phyloP scores from a whole-genome alignment of 352 stramenopile species.

The Pythium monospermum region DNA sequence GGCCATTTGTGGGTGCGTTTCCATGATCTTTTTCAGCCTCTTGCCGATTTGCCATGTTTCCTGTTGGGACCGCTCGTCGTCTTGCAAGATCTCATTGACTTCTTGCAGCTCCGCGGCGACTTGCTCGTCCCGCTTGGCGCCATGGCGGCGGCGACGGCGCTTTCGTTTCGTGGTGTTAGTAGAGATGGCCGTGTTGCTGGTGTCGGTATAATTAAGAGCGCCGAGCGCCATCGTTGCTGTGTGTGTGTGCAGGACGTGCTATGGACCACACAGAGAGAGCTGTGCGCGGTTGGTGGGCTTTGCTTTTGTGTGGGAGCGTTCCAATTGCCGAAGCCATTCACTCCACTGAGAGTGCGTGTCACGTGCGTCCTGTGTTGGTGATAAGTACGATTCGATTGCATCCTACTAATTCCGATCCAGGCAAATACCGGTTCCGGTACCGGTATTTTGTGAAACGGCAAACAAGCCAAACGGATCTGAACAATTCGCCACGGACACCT shows the following conservation, averaged over 20 bases:
- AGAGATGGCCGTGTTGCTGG: too few relatives aligned
- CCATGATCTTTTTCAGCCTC: conserved; percentile 73
- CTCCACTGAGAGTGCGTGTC: conserved; percentile 1
- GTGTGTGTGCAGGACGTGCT: too few relatives aligned
- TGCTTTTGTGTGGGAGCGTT: background rate
- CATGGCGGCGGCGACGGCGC: conserved; percentile 7
- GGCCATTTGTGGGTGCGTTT: conserved; percentile 45
- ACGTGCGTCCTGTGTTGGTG: too few relatives aligned
- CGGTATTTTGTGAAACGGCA: too few relatives aligned
- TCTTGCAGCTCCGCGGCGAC: conserved; percentile 25
- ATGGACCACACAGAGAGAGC: too few relatives aligned
- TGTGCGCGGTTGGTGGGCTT: conserved; percentile 21
- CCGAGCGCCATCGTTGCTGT: too few relatives aligned
- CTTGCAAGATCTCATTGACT: conserved; percentile 33
- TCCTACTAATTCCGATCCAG: too few relatives aligned
- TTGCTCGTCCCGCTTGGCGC: conserved; percentile 13
- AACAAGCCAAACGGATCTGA: too few relatives aligned
- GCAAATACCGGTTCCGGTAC: too few relatives aligned
- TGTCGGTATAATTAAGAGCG: too few relatives aligned
- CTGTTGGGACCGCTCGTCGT: conserved; percentile 30
- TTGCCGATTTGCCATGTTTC: conserved; percentile 87
- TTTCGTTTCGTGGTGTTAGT: too few relatives aligned
- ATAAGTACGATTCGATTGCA: background rate
- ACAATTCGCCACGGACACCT: too few relatives aligned
- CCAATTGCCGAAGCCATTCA: conserved; percentile 9